These are phyloP conservation scores for Scutellaria barbata DNA, from an alignment of 257 asterid species.

Conservation along the genomic window DNA sequence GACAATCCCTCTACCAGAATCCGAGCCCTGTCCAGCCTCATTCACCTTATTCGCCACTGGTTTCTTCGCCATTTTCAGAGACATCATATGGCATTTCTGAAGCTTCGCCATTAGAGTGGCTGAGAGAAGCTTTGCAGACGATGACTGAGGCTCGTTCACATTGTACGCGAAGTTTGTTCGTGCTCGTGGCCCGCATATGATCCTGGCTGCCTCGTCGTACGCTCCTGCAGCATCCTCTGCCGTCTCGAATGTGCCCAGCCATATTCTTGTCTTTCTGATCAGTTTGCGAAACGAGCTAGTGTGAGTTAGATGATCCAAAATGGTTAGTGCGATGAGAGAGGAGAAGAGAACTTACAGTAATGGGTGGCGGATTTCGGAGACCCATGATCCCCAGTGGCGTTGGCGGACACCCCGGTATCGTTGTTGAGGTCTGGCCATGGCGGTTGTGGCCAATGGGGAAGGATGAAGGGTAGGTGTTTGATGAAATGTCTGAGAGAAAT, in stretches of 20 bases:
- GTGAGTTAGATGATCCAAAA: neutral
- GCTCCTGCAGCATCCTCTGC: conserved; percentile 95
- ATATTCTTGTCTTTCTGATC: conserved; percentile 85
- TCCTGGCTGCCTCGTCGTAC: conserved; percentile 86
- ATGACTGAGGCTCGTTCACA: conserved; percentile 55
- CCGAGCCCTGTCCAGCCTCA: conserved; percentile 12
- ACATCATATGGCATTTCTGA: conserved; percentile 72
- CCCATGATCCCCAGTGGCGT: conserved; percentile 99
- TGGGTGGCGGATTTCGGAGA: conserved; percentile 97
- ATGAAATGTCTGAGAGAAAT: conserved; percentile 19
- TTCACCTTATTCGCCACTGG: conserved; percentile 22
- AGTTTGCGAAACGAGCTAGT: neutral
- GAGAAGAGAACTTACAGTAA: conserved; percentile 48
- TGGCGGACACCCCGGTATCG: conserved; percentile 91
- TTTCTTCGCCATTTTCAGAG: conserved; percentile 59
- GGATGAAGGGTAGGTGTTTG: conserved; percentile 12
- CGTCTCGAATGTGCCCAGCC: conserved; percentile 95
- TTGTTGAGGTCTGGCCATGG: conserved; percentile 76
- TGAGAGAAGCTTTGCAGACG: conserved; percentile 64
- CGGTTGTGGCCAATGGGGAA: neutral
- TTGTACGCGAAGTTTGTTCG: conserved; percentile 75
- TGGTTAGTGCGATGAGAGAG: neutral
- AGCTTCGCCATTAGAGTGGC: conserved; percentile 78
- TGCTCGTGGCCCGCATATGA: conserved; percentile 83
- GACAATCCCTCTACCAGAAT: neutral